Base-by-base conservation (phyloP, 163 green algal genomes). In the Scenedesmus sp. region DNA sequence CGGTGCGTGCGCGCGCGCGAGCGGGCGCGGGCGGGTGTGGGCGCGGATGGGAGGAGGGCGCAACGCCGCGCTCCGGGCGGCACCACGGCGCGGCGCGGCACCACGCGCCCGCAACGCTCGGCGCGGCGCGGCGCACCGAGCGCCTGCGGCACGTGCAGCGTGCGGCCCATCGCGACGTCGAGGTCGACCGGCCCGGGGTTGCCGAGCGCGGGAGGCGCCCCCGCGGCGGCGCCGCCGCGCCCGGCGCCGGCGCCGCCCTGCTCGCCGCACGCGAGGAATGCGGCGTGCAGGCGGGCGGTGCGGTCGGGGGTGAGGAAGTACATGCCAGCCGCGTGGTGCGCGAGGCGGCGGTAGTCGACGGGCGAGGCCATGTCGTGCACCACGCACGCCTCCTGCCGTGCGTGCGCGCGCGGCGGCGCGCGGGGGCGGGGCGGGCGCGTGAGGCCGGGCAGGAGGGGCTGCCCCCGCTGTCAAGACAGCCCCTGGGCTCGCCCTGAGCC, bases 311-410 rank as follows among this genome's bases (percentile, higher is more conserved):
- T 63, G 13, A 86, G 69, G 67, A 93, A 97, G 87, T 96, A 97
- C 1, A 96, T 85, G 1, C 94, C 94, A 0, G 65, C 66, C 42
- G 86, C 70, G 69, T 94, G 87, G 11, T 89, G 85, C 0, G 94
- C 94, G 29, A 98, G 87, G 17, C 81, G 79, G 51, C 95, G 90
- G 87, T 98, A 98, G 83, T 98, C 95, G 0, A 88, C 92, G 18
- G 63, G 36, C 29, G 81, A 92, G 17, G 84, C 87, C 91, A 99
- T 98, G 87, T 98, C 90, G 82, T 98, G 94, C 22, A 93, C 83
- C 1, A 89, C 73, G 77, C 94, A 97, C 42, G 87, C 66, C 22
- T 77, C 66, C 91, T 97, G 85, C 79, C 78, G 47, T 34, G 29
- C 14, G 28, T n/a, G 33, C 44, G 3, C 4, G 56, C 42, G 99